phyloP scores from a whole-genome alignment of 768 basidiomycete genomes.

The Xerocomus brunneocitrinus region DNA sequence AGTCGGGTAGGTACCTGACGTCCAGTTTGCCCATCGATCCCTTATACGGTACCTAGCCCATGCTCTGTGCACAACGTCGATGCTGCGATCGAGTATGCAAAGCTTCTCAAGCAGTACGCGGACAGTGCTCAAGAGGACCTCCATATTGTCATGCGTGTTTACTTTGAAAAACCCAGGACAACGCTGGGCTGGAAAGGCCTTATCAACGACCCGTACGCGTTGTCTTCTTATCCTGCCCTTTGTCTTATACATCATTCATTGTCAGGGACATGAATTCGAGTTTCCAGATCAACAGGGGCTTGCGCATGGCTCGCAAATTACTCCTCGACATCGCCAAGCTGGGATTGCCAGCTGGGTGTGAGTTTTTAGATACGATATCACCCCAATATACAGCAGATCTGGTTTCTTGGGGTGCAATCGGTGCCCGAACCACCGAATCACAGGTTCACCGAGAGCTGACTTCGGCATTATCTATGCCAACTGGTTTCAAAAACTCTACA shows the following conservation, averaged over 20 bases:
- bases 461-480: slow-evolving; percentile 88
- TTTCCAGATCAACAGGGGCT: slow-evolving; percentile 96
- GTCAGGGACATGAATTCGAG: slow-evolving; percentile 72
- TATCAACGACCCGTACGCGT: slow-evolving; percentile 81
- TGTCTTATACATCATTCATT: background rate
- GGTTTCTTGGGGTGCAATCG: slow-evolving; percentile 95
- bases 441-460: slow-evolving; percentile 89
- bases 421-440: slow-evolving; percentile 87
- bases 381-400: slow-evolving; percentile 93
- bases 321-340: slow-evolving; percentile 86
- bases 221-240: background rate
- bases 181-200: slow-evolving; percentile 99
- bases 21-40: background rate
- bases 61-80: slow-evolving; percentile 93
- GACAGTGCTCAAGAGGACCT: slow-evolving; percentile 79
- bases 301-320: slow-evolving; percentile 81
- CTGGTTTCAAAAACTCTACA: slow-evolving; percentile 98
- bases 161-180: slow-evolving; percentile 95
- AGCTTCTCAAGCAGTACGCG: slow-evolving; percentile 72
- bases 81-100: slow-evolving; percentile 84
- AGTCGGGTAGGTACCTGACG: slow-evolving; percentile 57
- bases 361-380: slow-evolving; percentile 79
- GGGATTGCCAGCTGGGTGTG: slow-evolving; percentile 93
- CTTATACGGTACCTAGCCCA: slow-evolving; percentile 46
- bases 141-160: slow-evolving; percentile 95